phyloP scores from a whole-genome alignment of 2,329 filamentous ascomycete genomes.

The Alternaria conjuncta region DNA sequence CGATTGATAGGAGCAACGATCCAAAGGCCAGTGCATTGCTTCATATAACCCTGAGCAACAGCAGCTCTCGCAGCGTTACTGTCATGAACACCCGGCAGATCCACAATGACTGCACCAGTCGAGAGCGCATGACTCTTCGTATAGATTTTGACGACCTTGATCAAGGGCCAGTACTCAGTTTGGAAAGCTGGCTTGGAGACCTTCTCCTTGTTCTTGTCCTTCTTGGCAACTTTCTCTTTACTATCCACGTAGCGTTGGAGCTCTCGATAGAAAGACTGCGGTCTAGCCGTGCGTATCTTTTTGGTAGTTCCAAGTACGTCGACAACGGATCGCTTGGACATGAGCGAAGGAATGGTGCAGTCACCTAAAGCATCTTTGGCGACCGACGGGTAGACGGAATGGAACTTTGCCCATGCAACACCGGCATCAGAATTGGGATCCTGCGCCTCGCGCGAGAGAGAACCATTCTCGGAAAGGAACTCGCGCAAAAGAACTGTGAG shows the following conservation, averaged over 20 bases:
- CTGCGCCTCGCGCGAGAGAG: conserved; percentile 44
- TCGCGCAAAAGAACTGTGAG: conserved; percentile 58
- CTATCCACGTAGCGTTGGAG: conserved; percentile 63
- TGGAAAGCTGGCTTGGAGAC: conserved; percentile 17
- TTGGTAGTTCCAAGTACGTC: conserved; percentile 57
- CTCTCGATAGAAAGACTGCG: conserved; percentile 53
- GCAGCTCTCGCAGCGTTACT: conserved; percentile 65
- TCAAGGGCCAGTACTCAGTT: conserved; percentile 59
- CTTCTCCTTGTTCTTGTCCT: conserved; percentile 38
- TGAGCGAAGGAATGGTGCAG: conserved; percentile 50
- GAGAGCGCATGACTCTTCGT: conserved; percentile 58
- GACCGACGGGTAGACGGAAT: conserved; percentile 55
- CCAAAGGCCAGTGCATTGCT: conserved; percentile 66
- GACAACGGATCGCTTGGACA: conserved; percentile 49
- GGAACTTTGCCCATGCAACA: conserved; percentile 60
- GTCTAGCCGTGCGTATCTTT: conserved; percentile 47
- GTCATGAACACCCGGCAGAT: conserved; percentile 66
- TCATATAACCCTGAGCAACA: conserved; percentile 65
- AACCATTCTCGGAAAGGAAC: conserved; percentile 52
- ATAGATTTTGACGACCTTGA: conserved; percentile 62
- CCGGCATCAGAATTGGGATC: conserved; percentile 57
- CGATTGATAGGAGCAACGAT: conserved; percentile 68
- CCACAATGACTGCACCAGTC: conserved; percentile 63
- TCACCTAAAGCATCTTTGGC: conserved; percentile 50
- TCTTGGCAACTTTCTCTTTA: conserved; percentile 56